phyloP scores from a whole-genome alignment of 2,329 filamentous ascomycete genomes.

The Fusarium tanahbumbuense region DNA sequence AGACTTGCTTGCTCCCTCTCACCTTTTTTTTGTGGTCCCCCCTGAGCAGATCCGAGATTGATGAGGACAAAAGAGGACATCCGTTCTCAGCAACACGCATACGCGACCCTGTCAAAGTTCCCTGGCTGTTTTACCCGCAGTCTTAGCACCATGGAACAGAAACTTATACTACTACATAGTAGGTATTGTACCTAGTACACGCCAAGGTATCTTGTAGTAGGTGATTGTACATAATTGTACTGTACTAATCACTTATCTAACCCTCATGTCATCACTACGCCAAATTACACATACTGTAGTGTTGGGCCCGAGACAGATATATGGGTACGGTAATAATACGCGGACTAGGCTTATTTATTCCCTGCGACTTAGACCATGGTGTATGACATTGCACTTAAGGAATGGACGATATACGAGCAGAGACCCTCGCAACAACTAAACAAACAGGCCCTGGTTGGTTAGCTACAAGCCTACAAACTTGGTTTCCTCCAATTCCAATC shows the following conservation, averaged over 20 bases:
- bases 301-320: conserved; percentile 32
- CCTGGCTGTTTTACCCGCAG: conserved; percentile 15
- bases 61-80: conserved; percentile 10
- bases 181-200: neutral
- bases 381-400: neutral
- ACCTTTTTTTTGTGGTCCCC: conserved; percentile 36
- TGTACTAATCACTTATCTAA: conserved; percentile 26
- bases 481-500: neutral
- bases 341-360: conserved; percentile 17
- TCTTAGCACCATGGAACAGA: neutral
- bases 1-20: neutral
- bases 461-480: neutral
- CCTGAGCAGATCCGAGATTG: conserved; percentile 34
- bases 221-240: neutral
- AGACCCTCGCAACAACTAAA: conserved; percentile 3
- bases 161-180: neutral
- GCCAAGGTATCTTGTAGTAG: neutral
- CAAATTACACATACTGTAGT: conserved; percentile 30
- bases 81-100: conserved; percentile 25
- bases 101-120: conserved; percentile 29
- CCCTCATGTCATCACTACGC: conserved; percentile 2
- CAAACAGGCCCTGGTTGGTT: conserved; percentile 8
- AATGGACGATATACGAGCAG: conserved; percentile 20
- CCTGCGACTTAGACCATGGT: neutral
- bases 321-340: conserved; percentile 28